phyloP scores from a whole-genome alignment of 2,329 filamentous ascomycete species.

The Beauveria scarabaeidicola region DNA sequence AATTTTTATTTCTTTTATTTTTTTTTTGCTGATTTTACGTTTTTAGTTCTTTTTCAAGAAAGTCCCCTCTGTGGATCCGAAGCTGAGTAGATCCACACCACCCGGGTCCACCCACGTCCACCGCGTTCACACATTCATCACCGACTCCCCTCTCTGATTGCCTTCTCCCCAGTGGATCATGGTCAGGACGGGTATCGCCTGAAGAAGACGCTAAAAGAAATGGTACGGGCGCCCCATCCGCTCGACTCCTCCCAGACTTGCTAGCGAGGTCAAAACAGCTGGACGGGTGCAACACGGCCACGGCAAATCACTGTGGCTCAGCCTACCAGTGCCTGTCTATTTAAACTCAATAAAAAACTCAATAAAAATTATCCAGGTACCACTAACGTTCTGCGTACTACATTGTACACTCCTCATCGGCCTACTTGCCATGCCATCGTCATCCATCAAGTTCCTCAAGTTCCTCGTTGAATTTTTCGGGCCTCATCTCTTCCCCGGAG shows the following conservation, averaged over 20 bases:
- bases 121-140: neutral
- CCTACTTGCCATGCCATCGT: too few relatives aligned
- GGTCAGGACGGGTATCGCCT: slow-evolving; percentile 7
- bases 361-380: too few relatives aligned
- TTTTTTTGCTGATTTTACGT: neutral
- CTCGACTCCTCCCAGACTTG: neutral
- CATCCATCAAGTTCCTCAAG: too few relatives aligned
- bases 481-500: neutral
- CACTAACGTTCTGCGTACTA: too few relatives aligned
- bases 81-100: neutral
- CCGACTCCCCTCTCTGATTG: neutral
- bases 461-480: too few relatives aligned
- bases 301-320: too few relatives aligned
- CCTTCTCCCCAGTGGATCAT: slow-evolving; percentile 1
- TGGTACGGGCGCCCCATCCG: neutral
- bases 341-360: too few relatives aligned
- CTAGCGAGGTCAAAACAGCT: neutral
- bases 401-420: too few relatives aligned
- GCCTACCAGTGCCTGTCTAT: too few relatives aligned
- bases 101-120: neutral
- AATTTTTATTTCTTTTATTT: neutral
- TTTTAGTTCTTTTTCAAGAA: too few relatives aligned
- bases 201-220: slow-evolving; percentile 1
- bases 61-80: neutral
- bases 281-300: neutral